Percentiles rank a stretch among this genome's conserved stretches.
phyloP scores from a whole-genome alignment of 192 early-diverging fungal genomes.

The Oehlia diaphana region DNA sequence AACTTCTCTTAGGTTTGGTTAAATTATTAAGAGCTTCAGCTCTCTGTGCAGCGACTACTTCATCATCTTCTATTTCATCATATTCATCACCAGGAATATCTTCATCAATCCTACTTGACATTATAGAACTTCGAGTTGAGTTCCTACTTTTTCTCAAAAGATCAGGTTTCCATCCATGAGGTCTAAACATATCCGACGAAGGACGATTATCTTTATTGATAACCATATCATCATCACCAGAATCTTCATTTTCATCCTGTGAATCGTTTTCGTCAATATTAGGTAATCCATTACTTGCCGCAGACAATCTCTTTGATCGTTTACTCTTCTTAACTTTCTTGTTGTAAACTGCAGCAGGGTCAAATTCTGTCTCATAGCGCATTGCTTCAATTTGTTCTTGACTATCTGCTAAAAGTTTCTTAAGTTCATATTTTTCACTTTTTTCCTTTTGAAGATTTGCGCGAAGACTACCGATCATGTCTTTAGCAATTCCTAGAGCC shows the following conservation, averaged over 20 bases:
- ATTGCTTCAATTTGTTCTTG: slow-evolving; percentile 59
- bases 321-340: background rate
- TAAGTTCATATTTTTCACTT: slow-evolving; percentile 54
- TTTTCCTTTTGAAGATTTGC: slow-evolving; percentile 55
- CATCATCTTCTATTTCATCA: background rate
- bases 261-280: slow-evolving; percentile 10
- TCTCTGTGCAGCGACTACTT: background rate
- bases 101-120: slow-evolving; percentile 1
- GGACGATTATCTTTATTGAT: slow-evolving; percentile 19
- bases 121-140: background rate
- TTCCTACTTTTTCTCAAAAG: background rate
- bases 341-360: slow-evolving; percentile 23
- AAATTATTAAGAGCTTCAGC: slow-evolving; percentile 1
- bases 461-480: slow-evolving; percentile 55
- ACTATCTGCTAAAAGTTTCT: slow-evolving; percentile 54
- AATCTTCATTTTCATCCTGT: background rate
- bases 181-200: slow-evolving; percentile 21
- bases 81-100: slow-evolving; percentile 23
- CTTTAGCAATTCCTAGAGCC: slow-evolving; percentile 46
- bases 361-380: slow-evolving; percentile 42
- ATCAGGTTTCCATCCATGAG: background rate
- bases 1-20: background rate
- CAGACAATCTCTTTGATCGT: slow-evolving; percentile 14
- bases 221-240: slow-evolving; percentile 18
- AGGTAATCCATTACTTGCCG: background rate